Base-by-base conservation (phyloP, 2,329 filamentous ascomycete genomes). In the Paecilomyces sp. region DNA sequence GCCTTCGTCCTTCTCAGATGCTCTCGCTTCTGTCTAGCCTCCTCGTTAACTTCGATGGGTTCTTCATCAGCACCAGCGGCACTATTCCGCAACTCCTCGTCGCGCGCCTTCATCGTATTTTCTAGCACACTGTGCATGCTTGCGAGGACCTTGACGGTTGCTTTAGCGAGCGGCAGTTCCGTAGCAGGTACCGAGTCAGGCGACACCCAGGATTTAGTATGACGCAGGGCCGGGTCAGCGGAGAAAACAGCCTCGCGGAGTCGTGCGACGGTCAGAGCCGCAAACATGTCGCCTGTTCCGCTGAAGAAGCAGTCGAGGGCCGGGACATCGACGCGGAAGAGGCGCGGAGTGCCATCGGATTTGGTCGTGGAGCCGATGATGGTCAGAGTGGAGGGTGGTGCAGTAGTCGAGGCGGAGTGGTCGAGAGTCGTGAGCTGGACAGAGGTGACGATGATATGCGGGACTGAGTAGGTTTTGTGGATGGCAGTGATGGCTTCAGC, bases 281-380 rank as follows among this genome's bases (percentile, higher is more conserved):
- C 93, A 71, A 99, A 97, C 93, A 99, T 97, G 78, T 99, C 94
- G 54, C 94, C 94, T 0, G 95, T 97, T 50, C 94, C 94, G 67
- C 89, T 92, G 77, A 97, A 99, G 81, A 94, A 96, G 76, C 92
- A 90, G 71, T 96, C 90, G 61, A 97, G 87, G 30, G 88, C 85
- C 0, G 93, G 92, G 59, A 97, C 91, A 59, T 89, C 86, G 68
- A 97, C 88, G 68, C 88, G 87, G 81, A 97, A 99, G 57, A 93
- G 83, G n/a, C 94, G 88, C 0, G 93, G 86, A 51, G 80, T 81
- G 64, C 85, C 84, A 58, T 82, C 77, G 1, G 83, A 87, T 56
- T 69, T 68, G 70, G 87, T 87, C 18, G 87, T 91, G 11, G 90
- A 92, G 59, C 92, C 92, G 60, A 95, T 85, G 36, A 94, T 85